Evolutionary conservation across 1,139 yeast genomes (phyloP).

Genomic region (Debaryomyces coudertii): DNA sequence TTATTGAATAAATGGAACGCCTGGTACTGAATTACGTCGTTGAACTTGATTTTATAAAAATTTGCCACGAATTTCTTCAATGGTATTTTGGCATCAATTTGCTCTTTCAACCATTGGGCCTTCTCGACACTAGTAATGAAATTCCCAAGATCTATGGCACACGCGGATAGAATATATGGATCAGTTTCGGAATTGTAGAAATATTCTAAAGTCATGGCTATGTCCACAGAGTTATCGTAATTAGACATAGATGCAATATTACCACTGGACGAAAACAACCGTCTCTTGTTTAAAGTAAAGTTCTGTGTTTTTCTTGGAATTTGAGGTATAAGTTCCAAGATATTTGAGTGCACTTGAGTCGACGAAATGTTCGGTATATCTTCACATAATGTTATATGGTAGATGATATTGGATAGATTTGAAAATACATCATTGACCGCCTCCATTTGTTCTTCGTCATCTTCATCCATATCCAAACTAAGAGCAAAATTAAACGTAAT

Average conservation of each 20-base stretch:
- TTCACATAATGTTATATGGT: constrained; percentile 22
- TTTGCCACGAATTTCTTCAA: constrained; percentile 22
- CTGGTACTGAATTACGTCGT: constrained; percentile 45
- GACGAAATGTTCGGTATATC: constrained; percentile 18
- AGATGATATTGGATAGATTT: constrained; percentile 21
- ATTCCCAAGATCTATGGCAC: constrained; percentile 42
- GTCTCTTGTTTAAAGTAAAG: constrained; percentile 24
- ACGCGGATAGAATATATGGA: constrained; percentile 34
- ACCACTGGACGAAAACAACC: constrained; percentile 41
- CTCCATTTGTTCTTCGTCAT: constrained; percentile 17
- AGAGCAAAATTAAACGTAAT: constrained; percentile 4
- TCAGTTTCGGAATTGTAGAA: constrained; percentile 18
- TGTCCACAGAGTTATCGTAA: constrained; percentile 21
- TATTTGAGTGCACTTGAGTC: constrained; percentile 13
- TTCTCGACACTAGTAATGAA: constrained; percentile 28
- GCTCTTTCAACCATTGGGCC: constrained; percentile 18
- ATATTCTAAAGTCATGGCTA: constrained; percentile 13
- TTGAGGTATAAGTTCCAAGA: constrained; percentile 12
- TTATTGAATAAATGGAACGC: constrained; percentile 42
- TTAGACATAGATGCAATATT: constrained; percentile 36
- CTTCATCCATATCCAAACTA: constrained; percentile 4
- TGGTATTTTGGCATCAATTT: constrained; percentile 16
- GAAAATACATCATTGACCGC: constrained; percentile 16
- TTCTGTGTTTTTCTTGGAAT: constrained; percentile 14
- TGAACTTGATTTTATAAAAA: constrained; percentile 28